These are phyloP conservation scores for Mycena metata DNA, from an alignment of 768 basidiomycete genomes.

Conservation along the genomic window DNA sequence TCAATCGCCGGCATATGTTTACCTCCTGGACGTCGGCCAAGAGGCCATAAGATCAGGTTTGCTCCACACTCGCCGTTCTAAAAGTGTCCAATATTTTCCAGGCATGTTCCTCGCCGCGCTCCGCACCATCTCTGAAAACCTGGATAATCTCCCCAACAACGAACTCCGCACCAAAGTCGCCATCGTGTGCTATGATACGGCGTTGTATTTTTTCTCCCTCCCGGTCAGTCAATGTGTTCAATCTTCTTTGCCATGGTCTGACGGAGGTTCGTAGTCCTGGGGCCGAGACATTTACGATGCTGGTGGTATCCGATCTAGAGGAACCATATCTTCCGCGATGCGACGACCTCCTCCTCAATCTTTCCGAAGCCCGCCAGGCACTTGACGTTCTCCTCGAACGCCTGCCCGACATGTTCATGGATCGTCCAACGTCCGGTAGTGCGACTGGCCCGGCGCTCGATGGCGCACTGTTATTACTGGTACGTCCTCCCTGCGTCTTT, in stretches of 20 bases:
- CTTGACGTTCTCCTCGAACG: slow-evolving; percentile 66
- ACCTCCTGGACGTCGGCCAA: slow-evolving; percentile 76
- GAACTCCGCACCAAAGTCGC: slow-evolving; percentile 72
- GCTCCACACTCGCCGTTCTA: slow-evolving; percentile 28
- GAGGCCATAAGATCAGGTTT: slow-evolving; percentile 67
- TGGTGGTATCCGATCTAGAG: slow-evolving; percentile 76
- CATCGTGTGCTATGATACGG: slow-evolving; percentile 71
- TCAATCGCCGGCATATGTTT: slow-evolving; percentile 75
- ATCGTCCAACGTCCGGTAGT: neutral
- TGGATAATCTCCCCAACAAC: slow-evolving; percentile 75
- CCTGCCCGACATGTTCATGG: slow-evolving; percentile 73
- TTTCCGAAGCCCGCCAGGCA: slow-evolving; percentile 64
- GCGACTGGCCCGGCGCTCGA: slow-evolving; percentile 31
- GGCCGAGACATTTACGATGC: slow-evolving; percentile 57
- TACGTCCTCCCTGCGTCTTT: neutral
- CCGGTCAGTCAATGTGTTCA: slow-evolving; percentile 48
- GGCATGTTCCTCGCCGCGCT: slow-evolving; percentile 78
- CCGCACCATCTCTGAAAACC: slow-evolving; percentile 73
- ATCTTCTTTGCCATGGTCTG: slow-evolving; percentile 29
- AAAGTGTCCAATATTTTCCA: neutral
- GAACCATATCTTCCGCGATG: slow-evolving; percentile 77
- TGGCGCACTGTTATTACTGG: slow-evolving; percentile 7
- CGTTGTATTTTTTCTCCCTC: slow-evolving; percentile 76
- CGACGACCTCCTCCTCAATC: slow-evolving; percentile 72
- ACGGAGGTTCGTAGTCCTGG: neutral